Evolutionary conservation across 192 early-diverging fungal genomes (phyloP).

Genomic region (Backusella tarrabulga): DNA sequence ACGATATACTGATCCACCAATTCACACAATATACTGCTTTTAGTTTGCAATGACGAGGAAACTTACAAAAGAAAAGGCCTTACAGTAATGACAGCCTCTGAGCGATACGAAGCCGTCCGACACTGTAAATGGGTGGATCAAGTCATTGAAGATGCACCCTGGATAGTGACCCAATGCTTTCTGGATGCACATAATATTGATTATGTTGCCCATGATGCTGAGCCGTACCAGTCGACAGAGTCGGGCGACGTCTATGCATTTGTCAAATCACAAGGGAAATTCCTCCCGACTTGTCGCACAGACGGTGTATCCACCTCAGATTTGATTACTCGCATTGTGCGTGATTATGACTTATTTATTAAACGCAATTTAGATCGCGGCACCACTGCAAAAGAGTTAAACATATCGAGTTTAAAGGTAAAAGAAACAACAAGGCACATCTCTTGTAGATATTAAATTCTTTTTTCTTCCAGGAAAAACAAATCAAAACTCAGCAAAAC

Average conservation of each 20-base stretch:
- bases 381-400: slow-evolving; percentile 68
- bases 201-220: slow-evolving; percentile 76
- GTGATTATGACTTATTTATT: slow-evolving; percentile 76
- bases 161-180: slow-evolving; percentile 68
- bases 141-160: slow-evolving; percentile 67
- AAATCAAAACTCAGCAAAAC: slow-evolving; percentile 69
- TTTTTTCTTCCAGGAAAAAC: slow-evolving; percentile 51
- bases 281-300: slow-evolving; percentile 66
- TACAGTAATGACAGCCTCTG: slow-evolving; percentile 67
- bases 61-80: slow-evolving; percentile 71
- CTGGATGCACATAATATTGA: slow-evolving; percentile 69
- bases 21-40: background rate
- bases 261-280: slow-evolving; percentile 68
- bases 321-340: slow-evolving; percentile 75
- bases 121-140: slow-evolving; percentile 82
- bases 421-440: background rate
- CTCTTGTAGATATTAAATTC: slow-evolving; percentile 8
- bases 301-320: slow-evolving; percentile 78
- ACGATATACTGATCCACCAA: background rate
- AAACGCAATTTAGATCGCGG: slow-evolving; percentile 76
- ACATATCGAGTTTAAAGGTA: slow-evolving; percentile 66
- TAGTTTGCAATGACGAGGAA: slow-evolving; percentile 63
- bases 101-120: slow-evolving; percentile 69
- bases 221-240: slow-evolving; percentile 67
- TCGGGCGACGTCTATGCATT: slow-evolving; percentile 70